Percentiles rank a stretch among this genome's conserved stretches.
These are phyloP conservation scores for Cladobotryum mycophilum DNA, from an alignment of 2,329 filamentous ascomycete species.

Conservation along the genomic window DNA sequence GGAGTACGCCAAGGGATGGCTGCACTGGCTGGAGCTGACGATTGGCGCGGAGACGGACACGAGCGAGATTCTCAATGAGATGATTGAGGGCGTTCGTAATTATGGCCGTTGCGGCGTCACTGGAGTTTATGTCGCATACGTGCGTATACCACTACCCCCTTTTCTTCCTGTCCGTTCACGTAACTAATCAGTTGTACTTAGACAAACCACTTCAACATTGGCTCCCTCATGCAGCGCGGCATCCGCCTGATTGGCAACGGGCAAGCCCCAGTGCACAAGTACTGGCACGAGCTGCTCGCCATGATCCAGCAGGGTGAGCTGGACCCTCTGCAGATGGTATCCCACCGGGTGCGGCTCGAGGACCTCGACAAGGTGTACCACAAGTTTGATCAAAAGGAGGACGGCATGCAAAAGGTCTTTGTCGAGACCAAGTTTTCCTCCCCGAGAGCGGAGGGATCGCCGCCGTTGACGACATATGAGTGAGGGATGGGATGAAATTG, in stretches of 20 bases:
- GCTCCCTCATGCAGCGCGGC: constrained; percentile 80
- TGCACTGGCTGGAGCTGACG: constrained; percentile 51
- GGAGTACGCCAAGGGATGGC: constrained; percentile 56
- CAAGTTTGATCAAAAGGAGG: constrained; percentile 55
- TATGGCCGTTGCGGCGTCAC: constrained; percentile 73
- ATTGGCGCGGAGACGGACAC: constrained; percentile 77
- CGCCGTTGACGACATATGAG: constrained; percentile 31
- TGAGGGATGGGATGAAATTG: neutral
- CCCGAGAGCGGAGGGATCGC: constrained; percentile 37
- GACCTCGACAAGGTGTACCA: constrained; percentile 63
- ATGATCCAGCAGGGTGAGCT: constrained; percentile 62
- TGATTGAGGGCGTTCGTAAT: constrained; percentile 66
- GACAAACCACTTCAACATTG: constrained; percentile 31
- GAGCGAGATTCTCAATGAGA: constrained; percentile 73
- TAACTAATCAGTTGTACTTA: constrained; percentile 9
- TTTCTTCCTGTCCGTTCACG: neutral
- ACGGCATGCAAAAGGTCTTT: constrained; percentile 77
- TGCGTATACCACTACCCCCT: constrained; percentile 26
- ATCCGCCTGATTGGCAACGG: constrained; percentile 67
- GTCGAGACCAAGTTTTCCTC: constrained; percentile 53
- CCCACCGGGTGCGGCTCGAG: constrained; percentile 68
- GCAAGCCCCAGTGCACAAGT: constrained; percentile 69
- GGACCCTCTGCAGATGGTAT: constrained; percentile 73
- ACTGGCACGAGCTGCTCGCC: constrained; percentile 72
- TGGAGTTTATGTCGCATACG: constrained; percentile 58